These are phyloP conservation scores for Rhodotorula glutinis DNA, from an alignment of 1,284 basidiomycete species.

Conservation along the genomic window DNA sequence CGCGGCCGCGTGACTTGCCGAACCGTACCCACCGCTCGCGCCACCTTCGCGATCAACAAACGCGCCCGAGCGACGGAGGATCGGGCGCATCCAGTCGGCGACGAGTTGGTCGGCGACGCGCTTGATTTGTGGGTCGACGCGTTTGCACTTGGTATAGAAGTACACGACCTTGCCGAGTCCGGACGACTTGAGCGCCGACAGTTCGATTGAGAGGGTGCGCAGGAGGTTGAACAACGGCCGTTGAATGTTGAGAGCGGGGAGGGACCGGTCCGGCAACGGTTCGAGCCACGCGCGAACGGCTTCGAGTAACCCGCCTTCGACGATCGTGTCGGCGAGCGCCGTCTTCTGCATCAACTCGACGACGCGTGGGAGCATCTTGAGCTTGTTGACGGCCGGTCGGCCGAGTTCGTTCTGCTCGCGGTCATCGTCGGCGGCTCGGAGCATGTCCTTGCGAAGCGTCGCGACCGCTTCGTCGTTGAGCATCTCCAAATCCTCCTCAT, in stretches of 20 bases:
- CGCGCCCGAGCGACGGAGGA: slow-evolving; percentile 83
- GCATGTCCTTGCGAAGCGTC: slow-evolving; percentile 78
- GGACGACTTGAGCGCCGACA: slow-evolving; percentile 83
- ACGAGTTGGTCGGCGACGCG: slow-evolving; percentile 82
- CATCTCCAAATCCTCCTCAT: slow-evolving; percentile 62
- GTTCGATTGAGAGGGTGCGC: slow-evolving; percentile 87
- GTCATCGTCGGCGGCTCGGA: slow-evolving; percentile 80
- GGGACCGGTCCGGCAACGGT: slow-evolving; percentile 83
- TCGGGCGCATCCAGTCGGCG: slow-evolving; percentile 81
- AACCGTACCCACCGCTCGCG: not conserved
- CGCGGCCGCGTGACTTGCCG: slow-evolving; percentile 6
- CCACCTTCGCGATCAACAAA: slow-evolving; percentile 62
- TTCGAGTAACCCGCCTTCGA: slow-evolving; percentile 91
- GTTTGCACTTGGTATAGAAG: slow-evolving; percentile 92
- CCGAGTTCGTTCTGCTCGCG: slow-evolving; percentile 74
- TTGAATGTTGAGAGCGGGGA: slow-evolving; percentile 95
- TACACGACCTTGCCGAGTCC: slow-evolving; percentile 86
- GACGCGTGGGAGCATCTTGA: slow-evolving; percentile 79
- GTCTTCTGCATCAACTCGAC: slow-evolving; percentile 93
- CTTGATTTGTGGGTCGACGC: slow-evolving; percentile 74
- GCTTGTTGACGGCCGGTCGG: slow-evolving; percentile 80
- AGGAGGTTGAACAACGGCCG: slow-evolving; percentile 83
- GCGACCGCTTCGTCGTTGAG: slow-evolving; percentile 91
- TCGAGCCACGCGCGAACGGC: slow-evolving; percentile 91
- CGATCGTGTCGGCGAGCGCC: slow-evolving; percentile 83